Conservation (phyloP, 768 basidiomycete species). For the Boletus speciosus region DNA sequence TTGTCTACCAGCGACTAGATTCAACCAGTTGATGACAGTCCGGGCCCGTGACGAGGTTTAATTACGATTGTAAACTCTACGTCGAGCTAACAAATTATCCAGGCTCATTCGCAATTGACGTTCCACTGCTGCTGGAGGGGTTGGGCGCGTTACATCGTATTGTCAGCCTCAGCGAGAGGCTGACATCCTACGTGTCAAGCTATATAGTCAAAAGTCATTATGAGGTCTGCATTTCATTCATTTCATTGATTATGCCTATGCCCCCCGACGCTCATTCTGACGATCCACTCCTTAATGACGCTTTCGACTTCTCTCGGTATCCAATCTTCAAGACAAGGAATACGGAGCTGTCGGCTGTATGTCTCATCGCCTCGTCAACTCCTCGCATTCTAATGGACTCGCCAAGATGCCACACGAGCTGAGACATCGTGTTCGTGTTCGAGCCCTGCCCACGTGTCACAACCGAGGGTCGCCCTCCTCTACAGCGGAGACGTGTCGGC, state of each 20-base stretch:
- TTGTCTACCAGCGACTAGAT: too few species aligned
- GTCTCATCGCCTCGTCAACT: neutral
- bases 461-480: neutral
- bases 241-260: neutral
- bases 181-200: neutral
- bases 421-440: constrained; percentile 3
- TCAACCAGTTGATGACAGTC: too few species aligned
- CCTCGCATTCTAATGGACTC: neutral
- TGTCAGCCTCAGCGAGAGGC: constrained; percentile 16
- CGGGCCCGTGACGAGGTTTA: neutral
- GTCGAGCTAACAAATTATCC: neutral
- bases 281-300: constrained; percentile 18
- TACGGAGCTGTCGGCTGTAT: neutral
- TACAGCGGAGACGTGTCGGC: neutral
- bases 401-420: neutral
- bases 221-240: neutral
- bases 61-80: neutral
- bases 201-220: neutral
- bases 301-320: constrained; percentile 18
- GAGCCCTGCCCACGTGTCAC: neutral
- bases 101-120: neutral
- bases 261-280: constrained; percentile 21
- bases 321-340: constrained; percentile 3
- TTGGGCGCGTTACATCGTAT: neutral
- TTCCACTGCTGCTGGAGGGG: neutral